Evolutionary conservation across 129 eudicot species (phyloP).

Genomic region (Tagetes erecta): DNA sequence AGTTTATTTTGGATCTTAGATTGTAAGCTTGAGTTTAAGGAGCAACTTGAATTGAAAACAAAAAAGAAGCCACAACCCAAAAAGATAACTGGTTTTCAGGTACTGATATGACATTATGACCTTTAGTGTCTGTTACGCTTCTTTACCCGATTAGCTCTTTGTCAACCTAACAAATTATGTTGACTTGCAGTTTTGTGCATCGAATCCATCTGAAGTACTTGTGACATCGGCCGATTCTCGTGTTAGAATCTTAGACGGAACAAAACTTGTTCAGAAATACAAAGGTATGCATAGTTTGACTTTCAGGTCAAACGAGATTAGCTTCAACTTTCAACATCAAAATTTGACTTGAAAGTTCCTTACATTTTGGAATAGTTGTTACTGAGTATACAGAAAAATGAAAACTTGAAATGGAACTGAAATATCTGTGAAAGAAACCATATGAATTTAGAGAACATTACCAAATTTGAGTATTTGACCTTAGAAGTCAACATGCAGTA

Average conservation of each 20-base stretch:
- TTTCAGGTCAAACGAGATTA: constrained; percentile 14
- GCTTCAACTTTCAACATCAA: constrained; percentile 2
- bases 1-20: constrained; percentile 39
- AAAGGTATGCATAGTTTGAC: constrained; percentile 53
- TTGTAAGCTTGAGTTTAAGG: constrained; percentile 62
- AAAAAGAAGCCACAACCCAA: constrained; percentile 79
- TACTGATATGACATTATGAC: constrained; percentile 4
- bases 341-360: neutral
- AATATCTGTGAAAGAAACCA: neutral
- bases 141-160: neutral
- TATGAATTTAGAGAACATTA: neutral
- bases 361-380: neutral
- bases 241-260: constrained; percentile 57
- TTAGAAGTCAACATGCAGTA: constrained; percentile 15
- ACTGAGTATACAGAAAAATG: neutral
- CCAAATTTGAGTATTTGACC: neutral
- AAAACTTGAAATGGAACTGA: neutral
- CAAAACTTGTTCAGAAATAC: constrained; percentile 59
- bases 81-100: constrained; percentile 87
- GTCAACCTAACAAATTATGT: constrained; percentile 9
- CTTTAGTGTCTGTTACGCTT: neutral
- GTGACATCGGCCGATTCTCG: constrained; percentile 84
- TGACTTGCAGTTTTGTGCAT: constrained; percentile 53
- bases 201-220: constrained; percentile 67
- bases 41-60: constrained; percentile 46